A percentile compares a stretch with the other conserved stretches of the same genome.
These are phyloP conservation scores for Metschnikowia chrysomelidarum DNA, from an alignment of 805 yeast genomes.

Conservation along the genomic window DNA sequence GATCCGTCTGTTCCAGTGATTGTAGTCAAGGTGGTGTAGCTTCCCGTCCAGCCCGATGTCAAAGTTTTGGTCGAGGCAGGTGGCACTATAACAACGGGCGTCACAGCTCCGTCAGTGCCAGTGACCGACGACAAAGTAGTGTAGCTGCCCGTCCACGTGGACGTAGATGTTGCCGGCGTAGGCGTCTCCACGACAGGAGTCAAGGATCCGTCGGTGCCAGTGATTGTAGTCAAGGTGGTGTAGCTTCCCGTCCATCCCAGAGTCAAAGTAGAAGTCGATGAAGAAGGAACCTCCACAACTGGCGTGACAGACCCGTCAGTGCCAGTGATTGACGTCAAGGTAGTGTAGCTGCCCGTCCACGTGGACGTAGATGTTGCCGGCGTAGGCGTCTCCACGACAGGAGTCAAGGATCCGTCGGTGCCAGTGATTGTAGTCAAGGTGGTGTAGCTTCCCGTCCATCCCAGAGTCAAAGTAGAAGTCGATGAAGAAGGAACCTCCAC, in stretches of 20 bases:
- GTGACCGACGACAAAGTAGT: background rate
- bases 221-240: background rate
- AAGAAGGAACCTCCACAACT: background rate
- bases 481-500: background rate
- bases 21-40: conserved; percentile 1
- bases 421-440: conserved; percentile 1
- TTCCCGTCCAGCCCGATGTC: background rate
- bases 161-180: background rate
- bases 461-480: background rate
- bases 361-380: background rate
- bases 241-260: background rate
- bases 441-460: background rate
- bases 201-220: background rate
- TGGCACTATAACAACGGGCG: background rate
- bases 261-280: conserved; percentile 2
- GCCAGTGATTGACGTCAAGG: conserved; percentile 1
- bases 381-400: background rate
- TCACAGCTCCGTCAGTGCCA: background rate
- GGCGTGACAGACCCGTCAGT: conserved; percentile 1
- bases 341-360: conserved; percentile 2
- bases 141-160: background rate
- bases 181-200: background rate
- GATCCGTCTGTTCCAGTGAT: background rate
- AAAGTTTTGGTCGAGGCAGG: no score
- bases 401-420: background rate